Conservation (phyloP, 805 yeast genomes). For the Candida coleopterorum region DNA sequence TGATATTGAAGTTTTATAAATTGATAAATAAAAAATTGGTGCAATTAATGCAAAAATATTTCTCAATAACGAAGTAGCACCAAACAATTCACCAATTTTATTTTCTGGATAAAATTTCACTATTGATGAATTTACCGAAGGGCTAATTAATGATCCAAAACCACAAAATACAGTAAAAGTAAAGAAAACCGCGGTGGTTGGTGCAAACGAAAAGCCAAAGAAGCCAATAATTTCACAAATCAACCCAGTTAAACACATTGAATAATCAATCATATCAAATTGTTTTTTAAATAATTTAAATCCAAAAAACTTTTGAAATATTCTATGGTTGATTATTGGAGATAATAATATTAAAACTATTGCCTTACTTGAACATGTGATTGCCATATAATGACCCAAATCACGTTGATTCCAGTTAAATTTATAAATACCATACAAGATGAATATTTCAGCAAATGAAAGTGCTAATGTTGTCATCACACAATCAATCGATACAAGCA, state of each 20-base stretch:
- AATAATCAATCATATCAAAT: constrained; percentile 51
- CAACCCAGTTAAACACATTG: constrained; percentile 33
- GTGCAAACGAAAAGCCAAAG: constrained; percentile 27
- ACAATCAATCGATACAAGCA: constrained; percentile 46
- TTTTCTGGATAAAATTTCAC: constrained; percentile 58
- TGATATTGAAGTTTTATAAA: constrained; percentile 38
- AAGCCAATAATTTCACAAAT: constrained; percentile 36
- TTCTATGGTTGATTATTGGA: constrained; percentile 41
- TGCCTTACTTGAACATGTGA: constrained; percentile 47
- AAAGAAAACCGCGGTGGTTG: constrained; percentile 24
- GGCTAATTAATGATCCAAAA: constrained; percentile 48
- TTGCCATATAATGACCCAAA: constrained; percentile 53
- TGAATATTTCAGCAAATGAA: constrained; percentile 36
- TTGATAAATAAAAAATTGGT: constrained; percentile 44
- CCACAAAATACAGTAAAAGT: constrained; percentile 35
- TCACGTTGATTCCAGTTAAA: constrained; percentile 52
- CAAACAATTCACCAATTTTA: constrained; percentile 67
- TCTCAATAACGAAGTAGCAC: constrained; percentile 59
- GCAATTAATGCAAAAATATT: constrained; percentile 43
- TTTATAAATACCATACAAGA: constrained; percentile 49
- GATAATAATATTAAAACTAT: constrained; percentile 44
- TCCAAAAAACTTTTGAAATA: constrained; percentile 25
- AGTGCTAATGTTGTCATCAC: constrained; percentile 24
- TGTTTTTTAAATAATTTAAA: constrained; percentile 32
- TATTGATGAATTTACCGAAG: constrained; percentile 55